phyloP scores from a whole-genome alignment of 106 monocot genomes.

The Iris macrosiphon region DNA sequence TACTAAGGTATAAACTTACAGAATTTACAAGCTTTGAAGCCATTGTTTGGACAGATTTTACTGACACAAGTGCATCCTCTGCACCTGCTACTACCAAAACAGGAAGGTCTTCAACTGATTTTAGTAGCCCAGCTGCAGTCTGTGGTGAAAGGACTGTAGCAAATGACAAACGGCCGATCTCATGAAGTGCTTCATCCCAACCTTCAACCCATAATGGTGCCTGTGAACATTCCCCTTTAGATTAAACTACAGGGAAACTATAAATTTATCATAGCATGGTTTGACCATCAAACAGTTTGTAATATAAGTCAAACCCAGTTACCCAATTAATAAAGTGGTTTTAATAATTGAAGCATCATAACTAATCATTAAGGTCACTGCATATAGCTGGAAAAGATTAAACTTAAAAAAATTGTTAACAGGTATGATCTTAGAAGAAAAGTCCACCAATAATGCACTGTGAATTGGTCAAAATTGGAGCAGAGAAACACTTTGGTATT shows the following conservation, averaged over 20 bases:
- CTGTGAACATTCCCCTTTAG: slow-evolving; percentile 8
- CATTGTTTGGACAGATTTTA: slow-evolving; percentile 73
- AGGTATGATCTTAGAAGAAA: too few relatives aligned
- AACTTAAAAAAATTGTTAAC: too few relatives aligned
- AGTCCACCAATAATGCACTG: too few relatives aligned
- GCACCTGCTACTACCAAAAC: slow-evolving; percentile 67
- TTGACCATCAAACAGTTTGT: too few relatives aligned
- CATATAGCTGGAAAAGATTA: too few relatives aligned
- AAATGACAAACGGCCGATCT: slow-evolving; percentile 72
- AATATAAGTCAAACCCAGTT: too few relatives aligned
- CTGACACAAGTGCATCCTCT: slow-evolving; percentile 63
- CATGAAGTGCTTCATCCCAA: slow-evolving; percentile 92
- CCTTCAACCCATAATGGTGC: slow-evolving; percentile 75
- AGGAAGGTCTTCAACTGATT: slow-evolving; percentile 58
- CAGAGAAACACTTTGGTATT: too few relatives aligned
- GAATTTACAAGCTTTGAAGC: slow-evolving; percentile 69
- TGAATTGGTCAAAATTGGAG: too few relatives aligned
- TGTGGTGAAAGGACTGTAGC: slow-evolving; percentile 59
- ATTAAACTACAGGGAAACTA: background rate
- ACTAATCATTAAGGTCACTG: too few relatives aligned
- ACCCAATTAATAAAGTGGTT: too few relatives aligned
- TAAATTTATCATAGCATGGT: too few relatives aligned
- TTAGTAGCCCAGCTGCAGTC: slow-evolving; percentile 51
- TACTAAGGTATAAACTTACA: slow-evolving; percentile 27
- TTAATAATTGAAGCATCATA: too few relatives aligned